phyloP scores from a whole-genome alignment of 1,284 basidiomycete species.

The Boletus calvinii region DNA sequence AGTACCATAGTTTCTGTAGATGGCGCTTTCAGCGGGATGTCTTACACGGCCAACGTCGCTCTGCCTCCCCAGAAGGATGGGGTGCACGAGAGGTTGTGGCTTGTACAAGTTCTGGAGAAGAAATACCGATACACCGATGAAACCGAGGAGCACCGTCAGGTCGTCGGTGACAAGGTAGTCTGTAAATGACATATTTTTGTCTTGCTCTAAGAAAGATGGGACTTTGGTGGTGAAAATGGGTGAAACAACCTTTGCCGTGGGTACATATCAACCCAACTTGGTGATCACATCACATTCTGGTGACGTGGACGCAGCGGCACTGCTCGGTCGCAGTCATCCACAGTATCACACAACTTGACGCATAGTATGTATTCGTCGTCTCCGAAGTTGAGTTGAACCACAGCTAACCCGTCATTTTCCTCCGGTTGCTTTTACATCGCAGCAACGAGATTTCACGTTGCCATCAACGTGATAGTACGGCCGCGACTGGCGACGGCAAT shows the following conservation, averaged over 20 bases:
- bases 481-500: neutral
- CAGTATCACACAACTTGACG: neutral
- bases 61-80: slow-evolving; percentile 77
- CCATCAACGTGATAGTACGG: no score
- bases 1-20: slow-evolving; percentile 81
- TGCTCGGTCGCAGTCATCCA: neutral
- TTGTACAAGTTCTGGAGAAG: slow-evolving; percentile 73
- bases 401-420: neutral
- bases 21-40: slow-evolving; percentile 70
- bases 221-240: neutral
- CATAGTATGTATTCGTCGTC: neutral
- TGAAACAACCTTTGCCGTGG: slow-evolving; percentile 11
- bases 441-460: slow-evolving; percentile 2
- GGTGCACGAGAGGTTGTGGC: slow-evolving; percentile 78
- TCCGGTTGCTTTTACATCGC: neutral
- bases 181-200: slow-evolving; percentile 40
- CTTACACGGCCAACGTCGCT: slow-evolving; percentile 79
- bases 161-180: slow-evolving; percentile 72
- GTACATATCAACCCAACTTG: neutral
- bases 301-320: neutral
- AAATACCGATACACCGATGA: slow-evolving; percentile 71
- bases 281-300: neutral
- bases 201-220: neutral
- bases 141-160: slow-evolving; percentile 68
- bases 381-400: neutral